These are phyloP conservation scores for Blastobotrys indianensis DNA, from an alignment of 1,139 yeast genomes.

Conservation along the genomic window DNA sequence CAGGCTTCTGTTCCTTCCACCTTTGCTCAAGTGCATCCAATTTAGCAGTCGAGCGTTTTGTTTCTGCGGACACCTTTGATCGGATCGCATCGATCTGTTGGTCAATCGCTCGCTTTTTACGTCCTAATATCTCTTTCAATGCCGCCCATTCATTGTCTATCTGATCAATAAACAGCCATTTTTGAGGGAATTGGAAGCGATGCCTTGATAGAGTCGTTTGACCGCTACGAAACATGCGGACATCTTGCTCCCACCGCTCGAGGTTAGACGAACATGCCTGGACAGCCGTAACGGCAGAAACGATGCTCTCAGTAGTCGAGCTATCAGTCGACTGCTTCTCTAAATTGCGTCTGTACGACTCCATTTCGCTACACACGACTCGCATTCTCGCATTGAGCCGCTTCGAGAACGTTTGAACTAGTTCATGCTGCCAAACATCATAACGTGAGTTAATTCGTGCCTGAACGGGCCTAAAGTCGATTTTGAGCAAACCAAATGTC, in stretches of 20 bases:
- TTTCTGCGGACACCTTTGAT: slow-evolving; percentile 41
- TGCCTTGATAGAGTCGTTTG: slow-evolving; percentile 44
- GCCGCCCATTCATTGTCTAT: slow-evolving; percentile 47
- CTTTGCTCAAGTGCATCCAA: slow-evolving; percentile 31
- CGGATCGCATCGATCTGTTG: slow-evolving; percentile 41
- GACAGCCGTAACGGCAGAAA: slow-evolving; percentile 35
- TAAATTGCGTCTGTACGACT: slow-evolving; percentile 30
- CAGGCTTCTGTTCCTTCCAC: slow-evolving; percentile 52
- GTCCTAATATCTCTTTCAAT: slow-evolving; percentile 40
- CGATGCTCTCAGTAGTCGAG: slow-evolving; percentile 35
- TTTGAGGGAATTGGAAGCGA: slow-evolving; percentile 45
- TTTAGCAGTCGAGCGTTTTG: slow-evolving; percentile 37
- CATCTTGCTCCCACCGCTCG: slow-evolving; percentile 31
- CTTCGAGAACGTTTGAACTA: slow-evolving; percentile 43
- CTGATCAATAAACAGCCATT: slow-evolving; percentile 64
- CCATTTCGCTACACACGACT: slow-evolving; percentile 29
- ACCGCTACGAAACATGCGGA: slow-evolving; percentile 35
- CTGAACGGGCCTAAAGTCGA: slow-evolving; percentile 51
- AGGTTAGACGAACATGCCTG: slow-evolving; percentile 28
- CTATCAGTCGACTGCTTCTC: slow-evolving; percentile 36
- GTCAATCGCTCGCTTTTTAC: slow-evolving; percentile 39
- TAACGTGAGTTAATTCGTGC: slow-evolving; percentile 49
- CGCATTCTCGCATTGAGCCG: slow-evolving; percentile 32
- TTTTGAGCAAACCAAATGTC: slow-evolving; percentile 39
- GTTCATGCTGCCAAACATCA: slow-evolving; percentile 51